Conservation (phyloP, 352 stramenopile genomes). For the Phytophthora idaei region DNA sequence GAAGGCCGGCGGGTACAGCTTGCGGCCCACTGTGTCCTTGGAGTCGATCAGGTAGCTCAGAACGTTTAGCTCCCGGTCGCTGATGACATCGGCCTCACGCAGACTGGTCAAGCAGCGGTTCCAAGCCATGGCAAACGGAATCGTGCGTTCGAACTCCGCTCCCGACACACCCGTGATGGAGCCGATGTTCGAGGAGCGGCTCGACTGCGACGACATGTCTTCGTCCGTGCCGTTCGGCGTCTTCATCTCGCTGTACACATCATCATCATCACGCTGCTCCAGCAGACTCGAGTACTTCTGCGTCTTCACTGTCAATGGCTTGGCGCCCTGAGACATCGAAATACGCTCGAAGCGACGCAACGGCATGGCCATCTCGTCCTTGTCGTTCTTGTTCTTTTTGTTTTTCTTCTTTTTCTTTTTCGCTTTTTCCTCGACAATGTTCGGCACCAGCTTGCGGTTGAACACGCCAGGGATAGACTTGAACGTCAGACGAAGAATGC, state of each 20-base stretch:
- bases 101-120: constrained; percentile 78
- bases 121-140: constrained; percentile 87
- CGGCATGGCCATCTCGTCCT: constrained; percentile 64
- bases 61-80: constrained; percentile 81
- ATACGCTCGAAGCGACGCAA: constrained; percentile 81
- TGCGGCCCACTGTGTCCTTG: constrained; percentile 66
- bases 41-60: constrained; percentile 87
- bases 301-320: constrained; percentile 81
- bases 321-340: constrained; percentile 79
- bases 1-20: constrained; percentile 82
- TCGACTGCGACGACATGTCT: constrained; percentile 53
- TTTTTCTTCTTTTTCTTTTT: constrained; percentile 75
- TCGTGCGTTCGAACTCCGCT: constrained; percentile 81
- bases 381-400: constrained; percentile 50
- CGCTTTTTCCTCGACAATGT: constrained; percentile 80
- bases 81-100: constrained; percentile 81
- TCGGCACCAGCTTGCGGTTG: constrained; percentile 86
- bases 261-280: constrained; percentile 58
- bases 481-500: constrained; percentile 81
- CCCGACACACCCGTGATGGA: constrained; percentile 79
- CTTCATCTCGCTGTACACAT: constrained; percentile 66
- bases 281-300: constrained; percentile 82
- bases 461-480: constrained; percentile 86
- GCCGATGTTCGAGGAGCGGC: constrained; percentile 62
- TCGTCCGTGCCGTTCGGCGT: constrained; percentile 70